Conservation (phyloP, 1,284 basidiomycete genomes). For the Ustilago xerochloae region DNA sequence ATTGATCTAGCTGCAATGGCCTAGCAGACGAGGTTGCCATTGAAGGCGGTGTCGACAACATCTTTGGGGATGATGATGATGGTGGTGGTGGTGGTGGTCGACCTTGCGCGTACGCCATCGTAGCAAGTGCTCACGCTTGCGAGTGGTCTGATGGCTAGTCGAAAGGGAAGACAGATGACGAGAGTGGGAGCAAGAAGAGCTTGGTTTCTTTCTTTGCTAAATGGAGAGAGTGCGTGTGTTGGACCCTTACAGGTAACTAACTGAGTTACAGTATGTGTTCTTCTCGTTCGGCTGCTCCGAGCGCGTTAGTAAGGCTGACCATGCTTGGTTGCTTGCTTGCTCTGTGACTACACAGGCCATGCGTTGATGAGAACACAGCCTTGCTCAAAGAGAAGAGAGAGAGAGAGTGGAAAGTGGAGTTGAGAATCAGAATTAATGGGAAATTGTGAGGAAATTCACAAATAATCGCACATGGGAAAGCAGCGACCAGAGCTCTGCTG, state of each 20-base stretch:
- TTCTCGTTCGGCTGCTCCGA: constrained; percentile 11
- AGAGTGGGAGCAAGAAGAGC: too few relatives aligned
- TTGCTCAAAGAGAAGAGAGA: neutral
- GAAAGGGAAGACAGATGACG: neutral
- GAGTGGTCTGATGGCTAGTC: neutral
- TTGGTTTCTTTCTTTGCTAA: neutral
- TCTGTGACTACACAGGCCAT: constrained; percentile 30
- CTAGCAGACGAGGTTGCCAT: constrained; percentile 22
- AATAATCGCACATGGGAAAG: neutral
- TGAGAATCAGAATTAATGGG: neutral
- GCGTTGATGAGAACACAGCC: neutral
- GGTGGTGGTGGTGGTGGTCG: constrained; percentile 1
- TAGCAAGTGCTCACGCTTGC: too few relatives aligned
- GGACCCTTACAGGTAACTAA: constrained; percentile 29
- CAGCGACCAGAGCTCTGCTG: constrained; percentile 4
- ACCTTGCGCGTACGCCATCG: constrained; percentile 17
- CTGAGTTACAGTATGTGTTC: constrained; percentile 8
- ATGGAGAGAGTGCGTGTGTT: neutral
- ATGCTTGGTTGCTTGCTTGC: too few relatives aligned
- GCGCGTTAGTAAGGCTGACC: constrained; percentile 24
- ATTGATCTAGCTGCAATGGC: constrained; percentile 55
- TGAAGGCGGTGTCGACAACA: constrained; percentile 2
- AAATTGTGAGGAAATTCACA: constrained; percentile 2
- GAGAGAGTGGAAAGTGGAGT: constrained; percentile 24
- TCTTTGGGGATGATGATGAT: neutral